Base-by-base conservation (phyloP, 2,329 filamentous ascomycete species). In the Fusarium mundagurra region DNA sequence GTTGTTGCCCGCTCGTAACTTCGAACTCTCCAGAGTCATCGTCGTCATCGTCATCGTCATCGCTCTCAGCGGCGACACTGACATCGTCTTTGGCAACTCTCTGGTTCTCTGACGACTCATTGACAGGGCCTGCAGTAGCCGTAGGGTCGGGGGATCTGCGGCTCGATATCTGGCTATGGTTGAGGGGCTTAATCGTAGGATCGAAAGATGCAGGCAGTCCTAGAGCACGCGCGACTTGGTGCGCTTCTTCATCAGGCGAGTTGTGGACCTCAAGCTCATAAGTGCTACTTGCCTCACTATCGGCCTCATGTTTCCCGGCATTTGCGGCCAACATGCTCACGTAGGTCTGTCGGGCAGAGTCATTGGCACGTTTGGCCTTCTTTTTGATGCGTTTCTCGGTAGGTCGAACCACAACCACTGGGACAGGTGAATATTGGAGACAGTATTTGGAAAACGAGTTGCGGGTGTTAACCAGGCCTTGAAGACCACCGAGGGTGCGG, bases 401-500 rank as follows among this genome's bases (percentile, higher is more conserved):
- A 41, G 95, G 95, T 8, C 95, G 90, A 16, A 98, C 95, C 38
- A 98, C 95, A 36, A 98, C 95, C 13, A 98, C 95, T 2, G 95
- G 95, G 3, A 98, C 94, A 0, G 95, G 95, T 4, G 94, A 97
- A 81, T 97, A 95, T 80, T 98, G 95, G 18, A 98, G 88, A 79
- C 95, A 98, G 83, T 98, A 98, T 81, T 98, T 98, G 33, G 94
- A 97, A 50, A 98, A 95, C 1, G 93, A 96, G 73, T 94, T 96
- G 48, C 88, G 85, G 38, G 88, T 89, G 55, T 94, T 94, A 47
- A 98, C 89, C 36, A 98, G 86, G 54, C 94, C 94, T 80, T 97
- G 95, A 65, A 98, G 92, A 33, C 95, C 94, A 39, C 94, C 94
- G 4, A 97, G 87, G 43, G 93, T 96, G 62, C 94, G 90, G 51